Percentiles rank a stretch among this genome's conserved stretches.
Evolutionary conservation across 495 filamentous ascomycete genomes (phyloP).

Genomic region (Aspergillus incahuasiensis): DNA sequence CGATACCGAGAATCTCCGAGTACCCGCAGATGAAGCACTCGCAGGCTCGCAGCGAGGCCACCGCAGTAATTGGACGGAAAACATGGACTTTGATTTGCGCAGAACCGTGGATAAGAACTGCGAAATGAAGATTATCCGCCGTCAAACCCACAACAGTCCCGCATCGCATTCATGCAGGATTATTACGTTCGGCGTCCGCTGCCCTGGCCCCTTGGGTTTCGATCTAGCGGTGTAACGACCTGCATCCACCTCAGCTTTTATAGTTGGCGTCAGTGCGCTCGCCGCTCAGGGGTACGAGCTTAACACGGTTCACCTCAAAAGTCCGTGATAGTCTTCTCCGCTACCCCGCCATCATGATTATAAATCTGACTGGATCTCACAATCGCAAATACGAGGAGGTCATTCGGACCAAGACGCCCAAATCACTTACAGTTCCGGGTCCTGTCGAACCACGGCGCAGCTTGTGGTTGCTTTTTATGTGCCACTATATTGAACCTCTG

Average conservation of each 20-base stretch:
- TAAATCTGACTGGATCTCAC: background rate
- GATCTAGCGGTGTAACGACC: background rate
- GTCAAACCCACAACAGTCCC: background rate
- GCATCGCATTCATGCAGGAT: background rate
- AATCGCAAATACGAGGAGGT: constrained; percentile 1
- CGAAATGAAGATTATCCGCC: constrained; percentile 4
- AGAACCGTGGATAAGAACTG: constrained; percentile 1
- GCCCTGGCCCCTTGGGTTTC: background rate
- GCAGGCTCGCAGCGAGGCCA: background rate
- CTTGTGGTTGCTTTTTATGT: background rate
- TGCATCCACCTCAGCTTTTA: background rate
- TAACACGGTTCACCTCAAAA: background rate
- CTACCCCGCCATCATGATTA: constrained; percentile 1
- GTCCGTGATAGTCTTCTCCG: background rate
- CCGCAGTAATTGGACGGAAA: background rate
- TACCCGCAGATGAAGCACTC: background rate
- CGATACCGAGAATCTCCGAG: background rate
- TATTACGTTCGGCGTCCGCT: background rate
- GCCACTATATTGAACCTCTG: background rate
- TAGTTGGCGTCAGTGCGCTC: background rate
- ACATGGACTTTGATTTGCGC: background rate
- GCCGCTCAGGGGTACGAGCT: background rate
- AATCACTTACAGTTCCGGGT: background rate
- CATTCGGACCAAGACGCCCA: background rate
- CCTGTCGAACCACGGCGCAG: background rate